Evolutionary conservation across 2,329 filamentous ascomycete species (phyloP).

Genomic region (Penicillium sp.): DNA sequence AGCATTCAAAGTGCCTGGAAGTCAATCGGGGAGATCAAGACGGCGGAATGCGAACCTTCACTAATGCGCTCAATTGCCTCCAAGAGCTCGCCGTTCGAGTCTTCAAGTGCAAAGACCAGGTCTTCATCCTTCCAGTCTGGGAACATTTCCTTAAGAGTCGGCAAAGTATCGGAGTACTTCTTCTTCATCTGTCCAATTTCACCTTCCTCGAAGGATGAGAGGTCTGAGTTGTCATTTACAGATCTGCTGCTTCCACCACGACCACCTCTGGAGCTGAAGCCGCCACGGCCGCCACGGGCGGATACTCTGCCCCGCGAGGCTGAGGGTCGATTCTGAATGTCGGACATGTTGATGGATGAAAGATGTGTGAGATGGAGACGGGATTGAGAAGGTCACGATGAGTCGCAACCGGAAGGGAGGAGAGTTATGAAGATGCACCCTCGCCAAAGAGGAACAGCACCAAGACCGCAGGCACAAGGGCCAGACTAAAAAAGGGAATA

Average conservation of each 20-base stretch:
- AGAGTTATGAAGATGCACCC: constrained; percentile 38
- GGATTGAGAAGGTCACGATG: constrained; percentile 28
- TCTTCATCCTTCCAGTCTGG: constrained; percentile 95
- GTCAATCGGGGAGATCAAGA: not conserved
- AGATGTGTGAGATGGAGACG: constrained; percentile 32
- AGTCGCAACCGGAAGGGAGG: constrained; percentile 30
- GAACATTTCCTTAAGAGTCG: constrained; percentile 88
- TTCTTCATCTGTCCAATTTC: constrained; percentile 92
- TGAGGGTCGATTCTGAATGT: constrained; percentile 82
- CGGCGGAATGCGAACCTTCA: constrained; percentile 42
- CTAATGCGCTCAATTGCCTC: constrained; percentile 54
- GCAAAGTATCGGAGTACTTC: constrained; percentile 77
- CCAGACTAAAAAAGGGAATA: constrained; percentile 27
- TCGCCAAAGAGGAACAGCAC: constrained; percentile 41
- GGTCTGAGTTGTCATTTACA: constrained; percentile 72
- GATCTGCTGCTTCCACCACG: constrained; percentile 67
- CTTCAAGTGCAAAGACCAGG: constrained; percentile 87
- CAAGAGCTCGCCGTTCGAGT: constrained; percentile 58
- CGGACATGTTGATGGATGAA: constrained; percentile 73
- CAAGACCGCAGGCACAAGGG: constrained; percentile 37
- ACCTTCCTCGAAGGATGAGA: constrained; percentile 71
- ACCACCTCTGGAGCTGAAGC: constrained; percentile 69
- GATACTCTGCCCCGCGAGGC: constrained; percentile 87
- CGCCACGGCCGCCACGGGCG: constrained; percentile 80
- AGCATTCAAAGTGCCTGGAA: constrained; percentile 1